Conservation (phyloP, 176 grass and related monocot genomes). For the barley (Hordeum vulgare) region MorexV3_pseudomolecules_assembly NC_058522.1:254844417-254844916, state of each 20-base stretch:
- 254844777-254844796: background rate
- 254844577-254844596: background rate
- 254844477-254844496: slow-evolving; percentile 92
- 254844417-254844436: slow-evolving; percentile 34
- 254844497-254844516: slow-evolving; percentile 92
- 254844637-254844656: slow-evolving; percentile 36
- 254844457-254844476: slow-evolving; percentile 58
- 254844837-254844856: slow-evolving; percentile 57
- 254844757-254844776: background rate
- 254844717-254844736: slow-evolving; percentile 71
- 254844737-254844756: background rate
- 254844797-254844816: slow-evolving; percentile 8
- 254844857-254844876: too few relatives aligned
- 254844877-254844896: too few relatives aligned
- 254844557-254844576: slow-evolving; percentile 6
- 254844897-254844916: too few relatives aligned
- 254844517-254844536: slow-evolving; percentile 12
- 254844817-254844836: slow-evolving; percentile 9
- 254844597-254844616: slow-evolving; percentile 11
- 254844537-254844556: background rate
- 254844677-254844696: slow-evolving; percentile 98
- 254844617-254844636: background rate
- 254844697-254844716: slow-evolving; percentile 99
- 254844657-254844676: slow-evolving; percentile 97
- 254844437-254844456: slow-evolving; percentile 64